These are phyloP conservation scores for Paraphaeosphaeria sporulosa DNA, from an alignment of 2,329 filamentous ascomycete species.

Conservation along the genomic window DNA sequence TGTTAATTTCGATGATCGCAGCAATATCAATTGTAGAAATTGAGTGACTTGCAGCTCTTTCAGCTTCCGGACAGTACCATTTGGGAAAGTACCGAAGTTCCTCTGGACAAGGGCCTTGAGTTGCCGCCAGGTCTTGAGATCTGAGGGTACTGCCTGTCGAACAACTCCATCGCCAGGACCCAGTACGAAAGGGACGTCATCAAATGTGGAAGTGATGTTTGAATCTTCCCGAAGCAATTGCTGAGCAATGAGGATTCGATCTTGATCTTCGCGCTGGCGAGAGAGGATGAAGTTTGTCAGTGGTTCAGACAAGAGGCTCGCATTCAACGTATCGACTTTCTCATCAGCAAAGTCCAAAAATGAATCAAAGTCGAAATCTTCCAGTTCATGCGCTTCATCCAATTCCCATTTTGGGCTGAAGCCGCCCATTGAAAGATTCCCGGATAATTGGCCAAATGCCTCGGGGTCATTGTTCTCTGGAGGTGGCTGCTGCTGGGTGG, in stretches of 20 bases:
- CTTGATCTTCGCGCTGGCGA: conserved; percentile 32
- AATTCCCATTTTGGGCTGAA: no score
- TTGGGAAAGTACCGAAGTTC: conserved; percentile 48
- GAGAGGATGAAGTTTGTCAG: background rate
- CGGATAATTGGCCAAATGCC: no score
- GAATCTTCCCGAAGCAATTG: conserved; percentile 41
- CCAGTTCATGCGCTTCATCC: no score
- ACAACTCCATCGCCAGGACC: conserved; percentile 34
- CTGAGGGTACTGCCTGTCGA: conserved; percentile 52
- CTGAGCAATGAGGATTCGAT: conserved; percentile 34
- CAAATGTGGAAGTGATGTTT: conserved; percentile 43
- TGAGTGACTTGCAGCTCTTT: conserved; percentile 42
- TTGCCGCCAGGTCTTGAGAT: conserved; percentile 64
- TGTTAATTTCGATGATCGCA: no score
- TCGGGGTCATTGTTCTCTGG: no score
- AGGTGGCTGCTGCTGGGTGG: no score
- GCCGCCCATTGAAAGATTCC: no score
- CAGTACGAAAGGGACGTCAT: conserved; percentile 38
- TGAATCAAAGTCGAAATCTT: no score
- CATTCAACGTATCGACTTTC: no score
- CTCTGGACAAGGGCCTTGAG: conserved; percentile 62
- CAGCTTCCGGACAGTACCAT: conserved; percentile 38
- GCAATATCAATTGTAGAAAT: no score
- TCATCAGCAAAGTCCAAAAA: no score
- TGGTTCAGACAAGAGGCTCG: no score